phyloP scores from a whole-genome alignment of 768 basidiomycete genomes.

The Neoboletus magnificus region DNA sequence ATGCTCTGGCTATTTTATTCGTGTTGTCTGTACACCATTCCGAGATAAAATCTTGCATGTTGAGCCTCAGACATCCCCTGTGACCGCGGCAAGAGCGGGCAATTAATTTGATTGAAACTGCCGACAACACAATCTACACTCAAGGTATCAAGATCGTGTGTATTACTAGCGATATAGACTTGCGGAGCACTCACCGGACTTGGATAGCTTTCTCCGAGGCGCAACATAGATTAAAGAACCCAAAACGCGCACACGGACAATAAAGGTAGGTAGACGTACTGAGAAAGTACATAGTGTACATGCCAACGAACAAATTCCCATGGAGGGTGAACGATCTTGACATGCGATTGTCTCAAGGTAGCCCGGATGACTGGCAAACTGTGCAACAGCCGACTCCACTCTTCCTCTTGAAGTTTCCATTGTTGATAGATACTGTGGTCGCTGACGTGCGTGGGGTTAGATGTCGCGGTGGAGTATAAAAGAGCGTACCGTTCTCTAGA shows the following conservation, averaged over 20 bases:
- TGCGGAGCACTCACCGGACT: background rate
- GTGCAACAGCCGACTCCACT: too few relatives aligned
- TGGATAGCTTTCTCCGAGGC: background rate
- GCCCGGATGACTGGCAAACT: too few relatives aligned
- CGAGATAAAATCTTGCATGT: background rate
- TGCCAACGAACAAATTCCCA: too few relatives aligned
- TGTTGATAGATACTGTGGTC: too few relatives aligned
- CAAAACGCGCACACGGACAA: too few relatives aligned
- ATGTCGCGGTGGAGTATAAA: background rate
- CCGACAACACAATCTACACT: background rate
- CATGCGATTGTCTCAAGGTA: too few relatives aligned
- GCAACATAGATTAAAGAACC: too few relatives aligned
- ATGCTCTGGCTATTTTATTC: background rate
- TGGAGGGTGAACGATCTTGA: too few relatives aligned
- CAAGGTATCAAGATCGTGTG: background rate
- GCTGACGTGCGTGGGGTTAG: background rate
- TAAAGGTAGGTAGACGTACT: too few relatives aligned
- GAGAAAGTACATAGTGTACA: too few relatives aligned
- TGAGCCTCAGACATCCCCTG: background rate
- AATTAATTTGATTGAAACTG: background rate
- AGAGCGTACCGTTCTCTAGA: background rate
- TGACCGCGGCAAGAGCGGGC: background rate
- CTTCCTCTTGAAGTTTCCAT: too few relatives aligned
- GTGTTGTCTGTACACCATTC: background rate
- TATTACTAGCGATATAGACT: background rate